These are phyloP conservation scores for Ceratocystis alfenasii DNA, from an alignment of 2,329 filamentous ascomycete species.

Conservation along the genomic window DNA sequence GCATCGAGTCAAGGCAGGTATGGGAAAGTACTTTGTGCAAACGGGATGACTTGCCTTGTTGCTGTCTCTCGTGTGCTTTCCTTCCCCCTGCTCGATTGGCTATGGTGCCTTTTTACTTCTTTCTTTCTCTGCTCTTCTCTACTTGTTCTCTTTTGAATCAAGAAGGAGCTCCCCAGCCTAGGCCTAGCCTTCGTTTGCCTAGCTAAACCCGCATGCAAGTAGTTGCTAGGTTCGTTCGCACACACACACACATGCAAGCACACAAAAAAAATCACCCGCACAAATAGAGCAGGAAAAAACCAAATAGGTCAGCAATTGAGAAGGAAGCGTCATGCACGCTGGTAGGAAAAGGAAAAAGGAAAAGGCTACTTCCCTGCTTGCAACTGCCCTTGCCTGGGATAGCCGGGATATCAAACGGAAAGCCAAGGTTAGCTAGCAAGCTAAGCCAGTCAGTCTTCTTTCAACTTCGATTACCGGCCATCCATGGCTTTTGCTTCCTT, in stretches of 20 bases:
- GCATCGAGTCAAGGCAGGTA: neutral
- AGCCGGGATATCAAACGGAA: constrained; percentile 2
- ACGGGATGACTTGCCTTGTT: neutral
- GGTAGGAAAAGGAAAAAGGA: neutral
- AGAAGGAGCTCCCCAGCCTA: neutral
- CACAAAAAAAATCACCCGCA: neutral
- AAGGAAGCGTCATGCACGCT: constrained; percentile 8
- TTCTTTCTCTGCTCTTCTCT: constrained; percentile 8
- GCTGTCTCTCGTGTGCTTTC: neutral
- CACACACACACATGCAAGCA: neutral
- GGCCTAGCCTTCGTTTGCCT: neutral
- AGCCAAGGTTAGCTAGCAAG: neutral
- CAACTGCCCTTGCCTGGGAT: neutral
- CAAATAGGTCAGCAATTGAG: neutral
- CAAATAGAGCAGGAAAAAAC: neutral
- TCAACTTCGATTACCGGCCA: constrained; percentile 7
- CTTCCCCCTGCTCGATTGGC: neutral
- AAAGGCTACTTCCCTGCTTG: constrained; percentile 1
- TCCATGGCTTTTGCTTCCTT: constrained; percentile 7
- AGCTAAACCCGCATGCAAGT: neutral
- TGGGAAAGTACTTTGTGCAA: neutral
- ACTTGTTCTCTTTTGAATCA: neutral
- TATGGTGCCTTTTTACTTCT: neutral
- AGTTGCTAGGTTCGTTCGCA: neutral
- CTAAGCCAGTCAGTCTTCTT: neutral